A percentile compares a stretch with the other conserved stretches of the same genome.
These are phyloP conservation scores for Linderniella brevidens DNA, from an alignment of 257 asterid genomes.

Conservation along the genomic window DNA sequence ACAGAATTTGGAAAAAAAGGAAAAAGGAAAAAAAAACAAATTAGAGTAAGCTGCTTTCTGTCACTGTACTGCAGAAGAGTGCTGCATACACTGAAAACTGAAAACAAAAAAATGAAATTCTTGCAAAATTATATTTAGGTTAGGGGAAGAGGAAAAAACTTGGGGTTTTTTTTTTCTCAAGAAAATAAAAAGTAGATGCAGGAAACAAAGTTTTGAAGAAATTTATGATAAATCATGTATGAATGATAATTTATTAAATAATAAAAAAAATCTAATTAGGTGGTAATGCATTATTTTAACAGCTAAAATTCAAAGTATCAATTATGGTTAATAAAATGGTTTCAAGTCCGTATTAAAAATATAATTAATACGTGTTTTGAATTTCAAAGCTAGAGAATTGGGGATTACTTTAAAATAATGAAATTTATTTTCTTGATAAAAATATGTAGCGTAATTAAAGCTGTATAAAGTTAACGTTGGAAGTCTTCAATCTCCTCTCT, in stretches of 20 bases:
- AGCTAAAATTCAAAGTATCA: constrained; percentile 34
- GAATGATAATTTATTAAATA: constrained; percentile 6
- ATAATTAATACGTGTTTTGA: constrained; percentile 10
- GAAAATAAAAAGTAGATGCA: no score
- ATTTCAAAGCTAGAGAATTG: constrained; percentile 22
- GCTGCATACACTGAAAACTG: no score
- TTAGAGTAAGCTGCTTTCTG: no score
- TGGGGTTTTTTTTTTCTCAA: no score
- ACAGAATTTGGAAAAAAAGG: constrained; percentile 5
- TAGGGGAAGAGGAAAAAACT: no score
- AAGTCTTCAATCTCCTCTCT: constrained; percentile 24
- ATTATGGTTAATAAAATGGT: constrained; percentile 49
- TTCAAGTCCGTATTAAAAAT: constrained; percentile 46
- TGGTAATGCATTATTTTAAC: constrained; percentile 26
- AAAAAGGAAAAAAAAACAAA: no score
- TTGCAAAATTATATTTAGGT: neutral
- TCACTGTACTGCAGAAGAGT: no score
- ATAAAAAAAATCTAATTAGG: constrained; percentile 13
- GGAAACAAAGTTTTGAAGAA: no score
- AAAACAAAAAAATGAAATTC: constrained; percentile 7
- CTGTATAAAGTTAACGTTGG: constrained; percentile 41
- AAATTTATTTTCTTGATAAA: neutral
- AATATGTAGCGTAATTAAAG: constrained; percentile 13
- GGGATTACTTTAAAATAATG: constrained; percentile 12
- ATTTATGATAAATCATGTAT: no score